Conservation (phyloP, 2,329 filamentous ascomycete species). For the Claviceps sp. region DNA sequence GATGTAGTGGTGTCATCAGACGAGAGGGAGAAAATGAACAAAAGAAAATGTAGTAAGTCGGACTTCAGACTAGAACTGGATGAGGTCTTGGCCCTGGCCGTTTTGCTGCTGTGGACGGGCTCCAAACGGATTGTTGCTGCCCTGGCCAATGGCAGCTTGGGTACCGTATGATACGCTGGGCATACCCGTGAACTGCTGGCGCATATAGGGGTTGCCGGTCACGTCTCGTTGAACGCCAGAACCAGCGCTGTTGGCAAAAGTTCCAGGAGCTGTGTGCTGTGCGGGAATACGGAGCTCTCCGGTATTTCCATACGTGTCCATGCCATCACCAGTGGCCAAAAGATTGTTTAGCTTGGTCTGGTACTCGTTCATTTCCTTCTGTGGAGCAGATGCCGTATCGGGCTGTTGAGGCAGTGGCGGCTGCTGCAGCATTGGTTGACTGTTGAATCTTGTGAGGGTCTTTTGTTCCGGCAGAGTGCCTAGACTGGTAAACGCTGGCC, state of each 20-base stretch:
- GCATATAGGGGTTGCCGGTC: slow-evolving; percentile 79
- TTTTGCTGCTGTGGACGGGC: slow-evolving; percentile 33
- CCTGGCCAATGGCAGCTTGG: slow-evolving; percentile 39
- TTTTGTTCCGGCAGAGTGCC: slow-evolving; percentile 73
- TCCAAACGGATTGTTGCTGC: slow-evolving; percentile 46
- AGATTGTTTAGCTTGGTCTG: slow-evolving; percentile 74
- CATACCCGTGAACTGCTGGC: slow-evolving; percentile 71
- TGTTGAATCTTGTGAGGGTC: slow-evolving; percentile 47
- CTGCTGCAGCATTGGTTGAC: slow-evolving; percentile 34
- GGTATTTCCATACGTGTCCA: slow-evolving; percentile 97
- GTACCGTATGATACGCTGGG: slow-evolving; percentile 42
- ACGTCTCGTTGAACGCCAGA: slow-evolving; percentile 61
- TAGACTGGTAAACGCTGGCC: slow-evolving; percentile 54
- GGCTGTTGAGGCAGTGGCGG: slow-evolving; percentile 26
- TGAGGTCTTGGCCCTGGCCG: slow-evolving; percentile 43
- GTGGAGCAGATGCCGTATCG: slow-evolving; percentile 23
- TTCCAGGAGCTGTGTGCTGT: slow-evolving; percentile 91
- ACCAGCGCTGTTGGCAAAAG: slow-evolving; percentile 91
- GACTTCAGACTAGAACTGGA: slow-evolving; percentile 40
- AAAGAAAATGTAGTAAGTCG: neutral
- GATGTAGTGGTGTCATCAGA: neutral
- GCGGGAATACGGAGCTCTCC: slow-evolving; percentile 89
- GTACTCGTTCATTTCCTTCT: slow-evolving; percentile 46
- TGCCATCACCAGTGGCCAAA: slow-evolving; percentile 74
- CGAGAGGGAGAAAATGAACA: neutral